Percentiles rank a stretch among this genome's conserved stretches.
Evolutionary conservation across 257 asterid genomes (phyloP).

Genomic region (Linderniella brevidens): DNA sequence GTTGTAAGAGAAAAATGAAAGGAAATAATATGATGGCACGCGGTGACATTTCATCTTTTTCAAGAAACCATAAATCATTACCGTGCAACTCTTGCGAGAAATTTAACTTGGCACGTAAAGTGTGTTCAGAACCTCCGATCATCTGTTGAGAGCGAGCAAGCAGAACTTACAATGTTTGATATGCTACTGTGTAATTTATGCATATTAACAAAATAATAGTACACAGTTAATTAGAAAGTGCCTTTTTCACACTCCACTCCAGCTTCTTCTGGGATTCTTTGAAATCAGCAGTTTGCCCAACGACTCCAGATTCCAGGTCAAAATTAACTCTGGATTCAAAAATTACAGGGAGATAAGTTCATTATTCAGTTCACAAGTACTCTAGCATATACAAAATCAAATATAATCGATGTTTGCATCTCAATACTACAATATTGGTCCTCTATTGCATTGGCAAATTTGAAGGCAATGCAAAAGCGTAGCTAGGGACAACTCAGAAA

Average conservation of each 20-base stretch:
- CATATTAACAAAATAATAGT: too few relatives aligned
- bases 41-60: neutral
- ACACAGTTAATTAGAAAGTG: constrained; percentile 9
- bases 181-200: neutral
- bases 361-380: too few relatives aligned
- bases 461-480: too few relatives aligned
- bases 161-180: neutral
- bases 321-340: constrained; percentile 56
- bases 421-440: too few relatives aligned
- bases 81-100: constrained; percentile 94
- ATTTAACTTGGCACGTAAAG: constrained; percentile 83
- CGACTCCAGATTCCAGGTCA: constrained; percentile 83
- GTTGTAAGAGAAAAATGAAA: neutral
- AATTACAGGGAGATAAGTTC: neutral
- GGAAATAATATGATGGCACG: neutral
- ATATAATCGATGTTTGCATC: too few relatives aligned
- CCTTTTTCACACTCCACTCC: constrained; percentile 96
- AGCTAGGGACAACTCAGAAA: too few relatives aligned
- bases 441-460: too few relatives aligned
- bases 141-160: constrained; percentile 28
- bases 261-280: constrained; percentile 76
- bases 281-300: constrained; percentile 86
- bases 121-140: constrained; percentile 88
- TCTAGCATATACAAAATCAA: too few relatives aligned
- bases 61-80: constrained; percentile 14